Evolutionary conservation across 2,329 filamentous ascomycete species (phyloP).

Genomic region (Exophiala lecanii-corni): DNA sequence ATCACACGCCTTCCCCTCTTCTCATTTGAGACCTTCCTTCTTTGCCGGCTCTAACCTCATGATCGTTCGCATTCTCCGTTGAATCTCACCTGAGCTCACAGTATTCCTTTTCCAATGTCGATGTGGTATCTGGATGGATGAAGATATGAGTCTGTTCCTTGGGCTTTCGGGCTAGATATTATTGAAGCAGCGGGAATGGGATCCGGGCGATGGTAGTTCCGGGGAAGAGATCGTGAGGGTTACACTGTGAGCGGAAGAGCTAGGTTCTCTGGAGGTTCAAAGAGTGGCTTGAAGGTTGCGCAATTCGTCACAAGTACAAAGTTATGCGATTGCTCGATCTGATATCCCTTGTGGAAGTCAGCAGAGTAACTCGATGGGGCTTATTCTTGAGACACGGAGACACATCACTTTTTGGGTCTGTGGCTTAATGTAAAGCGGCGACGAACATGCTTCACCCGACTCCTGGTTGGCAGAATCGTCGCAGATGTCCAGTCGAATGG

Average conservation of each 20-base stretch:
- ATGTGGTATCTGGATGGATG: slow-evolving; percentile 57
- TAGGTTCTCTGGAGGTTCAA: slow-evolving; percentile 8
- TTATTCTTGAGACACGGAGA: slow-evolving; percentile 99
- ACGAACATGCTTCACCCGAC: slow-evolving; percentile 10
- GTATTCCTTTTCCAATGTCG: slow-evolving; percentile 29
- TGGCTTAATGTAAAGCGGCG: slow-evolving; percentile 54
- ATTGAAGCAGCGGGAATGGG: slow-evolving; percentile 30
- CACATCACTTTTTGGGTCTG: slow-evolving; percentile 43
- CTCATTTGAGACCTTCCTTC: slow-evolving; percentile 30
- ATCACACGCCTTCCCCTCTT: slow-evolving; percentile 59
- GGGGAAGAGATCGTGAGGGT: slow-evolving; percentile 39
- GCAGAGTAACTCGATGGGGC: slow-evolving; percentile 98
- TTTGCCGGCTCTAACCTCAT: slow-evolving; percentile 42
- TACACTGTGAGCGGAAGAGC: slow-evolving; percentile 18
- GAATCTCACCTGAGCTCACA: slow-evolving; percentile 27
- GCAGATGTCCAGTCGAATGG: slow-evolving; percentile 65
- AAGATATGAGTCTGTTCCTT: slow-evolving; percentile 77
- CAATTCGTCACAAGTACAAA: slow-evolving; percentile 89
- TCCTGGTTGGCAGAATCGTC: slow-evolving; percentile 22
- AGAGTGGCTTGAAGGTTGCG: slow-evolving; percentile 34
- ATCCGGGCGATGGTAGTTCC: slow-evolving; percentile 36
- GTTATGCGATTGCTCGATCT: slow-evolving; percentile 90
- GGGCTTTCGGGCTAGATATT: slow-evolving; percentile 17
- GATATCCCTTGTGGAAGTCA: slow-evolving; percentile 28
- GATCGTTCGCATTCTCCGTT: slow-evolving; percentile 49